These are phyloP conservation scores for Fusarium falciforme DNA, from an alignment of 2,329 filamentous ascomycete species.

Conservation along the genomic window DNA sequence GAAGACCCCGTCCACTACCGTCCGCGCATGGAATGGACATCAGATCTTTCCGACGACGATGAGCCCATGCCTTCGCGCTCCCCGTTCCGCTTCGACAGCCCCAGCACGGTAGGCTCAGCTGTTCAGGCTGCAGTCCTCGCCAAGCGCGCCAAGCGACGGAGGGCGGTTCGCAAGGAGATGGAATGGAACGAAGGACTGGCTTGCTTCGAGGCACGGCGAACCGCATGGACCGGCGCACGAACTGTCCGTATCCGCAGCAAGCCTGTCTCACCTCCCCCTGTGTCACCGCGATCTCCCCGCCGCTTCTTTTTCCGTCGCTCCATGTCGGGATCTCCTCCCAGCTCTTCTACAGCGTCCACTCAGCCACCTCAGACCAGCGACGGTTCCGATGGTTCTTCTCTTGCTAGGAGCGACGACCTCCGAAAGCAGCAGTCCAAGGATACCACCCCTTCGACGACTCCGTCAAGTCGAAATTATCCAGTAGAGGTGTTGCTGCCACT, in stretches of 20 bases:
- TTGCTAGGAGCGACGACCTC: slow-evolving; percentile 52
- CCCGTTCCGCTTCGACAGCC: slow-evolving; percentile 64
- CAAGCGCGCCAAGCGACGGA: slow-evolving; percentile 67
- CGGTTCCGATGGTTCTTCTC: slow-evolving; percentile 55
- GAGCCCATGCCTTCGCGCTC: slow-evolving; percentile 52
- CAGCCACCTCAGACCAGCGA: slow-evolving; percentile 44
- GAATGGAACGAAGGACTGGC: slow-evolving; percentile 84
- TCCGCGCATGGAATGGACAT: slow-evolving; percentile 66
- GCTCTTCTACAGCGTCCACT: slow-evolving; percentile 38
- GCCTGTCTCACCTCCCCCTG: slow-evolving; percentile 53
- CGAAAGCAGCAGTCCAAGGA: slow-evolving; percentile 49
- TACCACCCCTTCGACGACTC: slow-evolving; percentile 45
- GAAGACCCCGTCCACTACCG: slow-evolving; percentile 64
- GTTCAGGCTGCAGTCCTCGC: slow-evolving; percentile 57
- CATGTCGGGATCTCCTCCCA: slow-evolving; percentile 54
- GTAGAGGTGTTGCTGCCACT: slow-evolving; percentile 77
- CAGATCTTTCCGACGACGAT: slow-evolving; percentile 66
- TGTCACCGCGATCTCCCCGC: slow-evolving; percentile 59
- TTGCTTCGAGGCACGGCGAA: slow-evolving; percentile 80
- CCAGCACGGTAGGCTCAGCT: slow-evolving; percentile 58
- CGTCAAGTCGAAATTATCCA: slow-evolving; percentile 52
- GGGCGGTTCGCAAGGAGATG: slow-evolving; percentile 71
- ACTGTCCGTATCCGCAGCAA: slow-evolving; percentile 66
- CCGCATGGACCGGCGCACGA: slow-evolving; percentile 87
- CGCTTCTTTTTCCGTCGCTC: slow-evolving; percentile 64